These are phyloP conservation scores for Pythium volutum DNA, from an alignment of 352 stramenopile genomes.

Conservation along the genomic window DNA sequence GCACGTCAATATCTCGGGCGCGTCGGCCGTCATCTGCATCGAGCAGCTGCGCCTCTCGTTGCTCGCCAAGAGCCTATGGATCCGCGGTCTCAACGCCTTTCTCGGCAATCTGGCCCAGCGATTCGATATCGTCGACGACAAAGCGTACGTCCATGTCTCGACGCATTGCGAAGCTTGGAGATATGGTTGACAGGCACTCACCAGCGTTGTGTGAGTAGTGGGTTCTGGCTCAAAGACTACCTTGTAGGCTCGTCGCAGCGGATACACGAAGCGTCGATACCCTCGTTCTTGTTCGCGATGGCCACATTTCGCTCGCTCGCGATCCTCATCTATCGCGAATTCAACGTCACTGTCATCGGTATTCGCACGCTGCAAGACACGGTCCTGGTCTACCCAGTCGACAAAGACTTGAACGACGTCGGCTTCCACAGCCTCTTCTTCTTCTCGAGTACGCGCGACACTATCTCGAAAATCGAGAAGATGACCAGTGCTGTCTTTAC, in stretches of 20 bases:
- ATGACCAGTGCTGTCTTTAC: conserved; percentile 41
- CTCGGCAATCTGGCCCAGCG: conserved; percentile 72
- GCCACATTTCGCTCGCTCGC: conserved; percentile 46
- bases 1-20: conserved; percentile 72
- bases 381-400: conserved; percentile 46
- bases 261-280: conserved; percentile 55
- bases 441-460: conserved; percentile 45
- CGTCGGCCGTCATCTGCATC: conserved; percentile 67
- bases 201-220: conserved; percentile 16
- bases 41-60: conserved; percentile 73
- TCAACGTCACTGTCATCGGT: conserved; percentile 49
- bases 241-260: conserved; percentile 49
- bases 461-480: conserved; percentile 55
- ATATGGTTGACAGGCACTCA: neutral
- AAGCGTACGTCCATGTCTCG: conserved; percentile 30
- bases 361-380: conserved; percentile 55
- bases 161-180: neutral
- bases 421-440: conserved; percentile 65
- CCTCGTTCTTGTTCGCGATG: conserved; percentile 49
- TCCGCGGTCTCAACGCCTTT: conserved; percentile 69
- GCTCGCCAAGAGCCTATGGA: conserved; percentile 72
- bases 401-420: conserved; percentile 41
- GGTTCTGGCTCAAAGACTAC: conserved; percentile 66
- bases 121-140: conserved; percentile 39
- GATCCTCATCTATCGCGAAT: conserved; percentile 64